Percentiles rank a stretch among this genome's conserved stretches.
phyloP scores from a whole-genome alignment of 108 stramenopile species.

The Fragilaria radians region DNA sequence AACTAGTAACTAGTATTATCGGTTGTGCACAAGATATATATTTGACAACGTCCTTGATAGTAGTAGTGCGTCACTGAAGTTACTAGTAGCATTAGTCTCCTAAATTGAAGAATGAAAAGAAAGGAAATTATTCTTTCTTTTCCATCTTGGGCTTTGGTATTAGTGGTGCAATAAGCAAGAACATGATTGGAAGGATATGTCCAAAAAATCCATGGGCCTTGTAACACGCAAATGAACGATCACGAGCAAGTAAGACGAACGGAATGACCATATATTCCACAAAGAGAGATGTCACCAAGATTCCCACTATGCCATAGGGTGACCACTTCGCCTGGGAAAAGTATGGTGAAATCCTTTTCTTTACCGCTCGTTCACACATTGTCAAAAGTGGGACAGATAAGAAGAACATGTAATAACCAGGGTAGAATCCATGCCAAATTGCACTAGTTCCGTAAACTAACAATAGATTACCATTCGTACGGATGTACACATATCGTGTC shows the following conservation, averaged over 20 bases:
- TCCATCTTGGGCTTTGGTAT: conserved; percentile 62
- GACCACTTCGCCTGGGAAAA: conserved; percentile 63
- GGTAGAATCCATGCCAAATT: conserved; percentile 98
- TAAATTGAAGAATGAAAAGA: no score
- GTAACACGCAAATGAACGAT: conserved; percentile 58
- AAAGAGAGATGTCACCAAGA: conserved; percentile 53
- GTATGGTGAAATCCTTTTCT: conserved; percentile 79
- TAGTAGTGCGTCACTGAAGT: no score
- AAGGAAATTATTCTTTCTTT: no score
- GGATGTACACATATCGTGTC: conserved; percentile 92
- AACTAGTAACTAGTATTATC: no score
- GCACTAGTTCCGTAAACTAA: conserved; percentile 89
- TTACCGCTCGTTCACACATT: conserved; percentile 75
- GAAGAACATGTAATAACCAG: conserved; percentile 95
- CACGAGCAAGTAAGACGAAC: conserved; percentile 64
- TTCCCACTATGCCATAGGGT: conserved; percentile 65
- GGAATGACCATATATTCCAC: conserved; percentile 77
- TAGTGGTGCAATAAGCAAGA: conserved; percentile 48
- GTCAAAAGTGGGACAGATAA: conserved; percentile 79
- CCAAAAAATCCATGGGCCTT: conserved; percentile 78
- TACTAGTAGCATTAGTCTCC: no score
- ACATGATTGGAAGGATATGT: conserved; percentile 56
- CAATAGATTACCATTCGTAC: conserved; percentile 69
- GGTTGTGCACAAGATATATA: no score
- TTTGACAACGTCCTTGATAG: no score